Conservation (phyloP, 2,329 filamentous ascomycete species). For the Phyllosticta citribraziliensis region DNA sequence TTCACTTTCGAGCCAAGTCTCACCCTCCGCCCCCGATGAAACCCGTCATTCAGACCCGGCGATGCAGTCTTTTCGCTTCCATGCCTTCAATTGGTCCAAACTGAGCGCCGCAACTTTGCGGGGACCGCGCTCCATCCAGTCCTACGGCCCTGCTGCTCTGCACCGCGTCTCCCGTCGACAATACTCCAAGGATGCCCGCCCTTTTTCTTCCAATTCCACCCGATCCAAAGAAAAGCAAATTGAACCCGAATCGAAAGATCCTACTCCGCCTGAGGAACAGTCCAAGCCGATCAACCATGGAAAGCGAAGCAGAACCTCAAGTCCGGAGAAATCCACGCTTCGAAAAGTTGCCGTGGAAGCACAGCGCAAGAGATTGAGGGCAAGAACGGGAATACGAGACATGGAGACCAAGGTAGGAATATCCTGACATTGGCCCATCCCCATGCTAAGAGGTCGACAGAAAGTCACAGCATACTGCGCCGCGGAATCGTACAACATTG, state of each 20-base stretch:
- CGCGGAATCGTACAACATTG: slow-evolving; percentile 56
- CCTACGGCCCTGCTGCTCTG: not conserved
- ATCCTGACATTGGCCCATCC: not conserved
- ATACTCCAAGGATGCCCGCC: not conserved
- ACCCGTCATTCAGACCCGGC: slow-evolving; percentile 11
- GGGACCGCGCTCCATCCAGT: slow-evolving; percentile 8
- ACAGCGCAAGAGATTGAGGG: slow-evolving; percentile 47
- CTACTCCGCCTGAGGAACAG: not conserved
- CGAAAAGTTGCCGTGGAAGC: slow-evolving; percentile 80
- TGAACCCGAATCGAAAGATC: not conserved
- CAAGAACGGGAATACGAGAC: slow-evolving; percentile 22
- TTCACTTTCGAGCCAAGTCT: not conserved
- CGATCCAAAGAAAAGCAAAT: not conserved
- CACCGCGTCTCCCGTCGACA: not conserved
- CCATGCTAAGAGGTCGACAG: slow-evolving; percentile 19
- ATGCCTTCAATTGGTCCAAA: slow-evolving; percentile 18
- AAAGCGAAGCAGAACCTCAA: not conserved
- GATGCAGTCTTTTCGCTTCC: slow-evolving; percentile 18
- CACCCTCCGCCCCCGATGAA: not conserved
- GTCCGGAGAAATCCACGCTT: slow-evolving; percentile 48
- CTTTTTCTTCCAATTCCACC: not conserved
- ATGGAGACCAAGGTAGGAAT: slow-evolving; percentile 18
- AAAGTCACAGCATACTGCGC: slow-evolving; percentile 56
- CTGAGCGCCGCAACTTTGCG: slow-evolving; percentile 16
- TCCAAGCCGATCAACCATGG: not conserved